A percentile compares a stretch with the other conserved stretches of the same genome.
Conservation (phyloP, 129 eudicot genomes). For the Flaveria bidentis region DNA sequence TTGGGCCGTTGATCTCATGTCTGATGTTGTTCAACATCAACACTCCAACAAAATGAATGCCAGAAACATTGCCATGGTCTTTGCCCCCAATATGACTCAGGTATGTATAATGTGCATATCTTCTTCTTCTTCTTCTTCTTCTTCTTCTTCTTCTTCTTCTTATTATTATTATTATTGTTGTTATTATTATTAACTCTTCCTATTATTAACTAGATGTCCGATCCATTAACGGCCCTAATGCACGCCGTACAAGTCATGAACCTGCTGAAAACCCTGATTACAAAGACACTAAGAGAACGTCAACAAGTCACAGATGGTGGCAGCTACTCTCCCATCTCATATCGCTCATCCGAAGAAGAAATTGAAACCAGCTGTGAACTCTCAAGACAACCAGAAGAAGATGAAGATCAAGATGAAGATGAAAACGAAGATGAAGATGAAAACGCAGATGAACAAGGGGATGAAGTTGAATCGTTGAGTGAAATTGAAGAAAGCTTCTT, state of each 20-base stretch:
- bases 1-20: slow-evolving; percentile 91
- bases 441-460: slow-evolving; percentile 20
- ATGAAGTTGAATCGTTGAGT: slow-evolving; percentile 62
- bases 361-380: slow-evolving; percentile 82
- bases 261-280: slow-evolving; percentile 66
- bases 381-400: slow-evolving; percentile 36
- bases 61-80: slow-evolving; percentile 86
- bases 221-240: slow-evolving; percentile 91
- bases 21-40: slow-evolving; percentile 83
- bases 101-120: slow-evolving; percentile 11
- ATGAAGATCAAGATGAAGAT: slow-evolving; percentile 22
- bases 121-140: too few relatives aligned
- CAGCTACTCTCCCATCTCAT: slow-evolving; percentile 71
- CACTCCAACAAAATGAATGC: slow-evolving; percentile 89
- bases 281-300: slow-evolving; percentile 59
- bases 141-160: too few relatives aligned
- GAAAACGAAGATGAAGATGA: slow-evolving; percentile 40
- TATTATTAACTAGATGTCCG: slow-evolving; percentile 61
- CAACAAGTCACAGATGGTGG: slow-evolving; percentile 5
- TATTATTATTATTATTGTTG: too few relatives aligned
- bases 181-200: too few relatives aligned
- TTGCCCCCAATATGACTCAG: slow-evolving; percentile 92
- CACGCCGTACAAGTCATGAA: slow-evolving; percentile 93
- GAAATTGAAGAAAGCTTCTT: slow-evolving; percentile 77
- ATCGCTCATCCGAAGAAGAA: slow-evolving; percentile 59